Base-by-base conservation (phyloP, 345 rosid species). In the Eucalyptus tenuipes region DNA sequence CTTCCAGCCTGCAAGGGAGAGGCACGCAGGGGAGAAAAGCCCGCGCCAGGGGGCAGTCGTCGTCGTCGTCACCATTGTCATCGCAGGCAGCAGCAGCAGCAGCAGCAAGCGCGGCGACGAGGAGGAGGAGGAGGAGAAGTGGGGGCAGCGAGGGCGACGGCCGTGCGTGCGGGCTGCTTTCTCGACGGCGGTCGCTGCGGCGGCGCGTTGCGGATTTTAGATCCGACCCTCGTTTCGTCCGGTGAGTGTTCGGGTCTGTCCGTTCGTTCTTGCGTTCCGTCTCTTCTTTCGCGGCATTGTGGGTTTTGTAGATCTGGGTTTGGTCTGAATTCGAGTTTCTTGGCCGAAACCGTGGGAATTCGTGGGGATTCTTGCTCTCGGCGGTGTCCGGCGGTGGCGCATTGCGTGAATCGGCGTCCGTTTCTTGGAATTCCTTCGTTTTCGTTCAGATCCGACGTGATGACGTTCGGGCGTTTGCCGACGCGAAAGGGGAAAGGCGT, bases 161-260 rank as follows among this genome's bases (percentile, higher is more conserved):
- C 66, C 87, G 68, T 84, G 40, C 44, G 31, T 52, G 57, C 57
- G 57, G 25, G 57, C 57, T 52, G 33, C 86, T 55, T 81, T 15
- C 87, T 52, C 33, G 66, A 64, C 88, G 64, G 89, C 91, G 88
- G 90, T 86, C 88, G 86, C 87, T 85, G 88, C 55, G 66, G 90
- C 27, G 42, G 49, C 20, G 88, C 31, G 29, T 40, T 10, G 79
- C 50, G 55, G 87, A 24, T 87, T 89, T 89, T 29, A 68, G 93
- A 88, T 92, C 92, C 91, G 44, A 57, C 87, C 90, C 55, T 71
- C 93, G 86, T 91, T 89, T 61, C 47, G 48, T 57, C 82, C 53
- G 93, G 91, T 90, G 48, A 57, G 90, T 29, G 11, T 17, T 66
- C 29, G 81, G 4, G 24, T 25, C n/a, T 42, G 27, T 45, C 45